Conservation (phyloP, 176 grass and related monocot species). For the Aegilops tauschii region DNA sequence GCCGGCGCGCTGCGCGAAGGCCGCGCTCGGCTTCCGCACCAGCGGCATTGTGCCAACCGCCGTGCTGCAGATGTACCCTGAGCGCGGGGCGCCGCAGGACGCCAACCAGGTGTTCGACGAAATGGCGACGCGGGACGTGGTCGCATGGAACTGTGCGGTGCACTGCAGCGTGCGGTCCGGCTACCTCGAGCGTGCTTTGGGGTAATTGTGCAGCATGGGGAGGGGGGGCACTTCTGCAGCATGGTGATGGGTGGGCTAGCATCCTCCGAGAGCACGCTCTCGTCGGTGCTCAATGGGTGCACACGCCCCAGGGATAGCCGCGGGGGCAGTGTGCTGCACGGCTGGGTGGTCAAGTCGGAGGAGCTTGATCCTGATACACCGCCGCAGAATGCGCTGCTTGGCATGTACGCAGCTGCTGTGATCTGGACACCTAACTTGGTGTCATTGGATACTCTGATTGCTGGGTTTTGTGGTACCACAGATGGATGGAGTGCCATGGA, state of each 20-base stretch:
- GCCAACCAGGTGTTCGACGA: constrained; percentile 66
- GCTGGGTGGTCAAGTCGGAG: constrained; percentile 62
- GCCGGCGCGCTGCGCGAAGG: constrained; percentile 11
- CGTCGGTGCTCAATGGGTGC: constrained; percentile 56
- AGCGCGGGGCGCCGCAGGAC: not conserved
- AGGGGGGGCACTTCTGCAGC: not conserved
- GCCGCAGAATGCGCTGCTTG: constrained; percentile 62
- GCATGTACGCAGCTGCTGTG: constrained; percentile 68
- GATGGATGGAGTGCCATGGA: constrained; percentile 53
- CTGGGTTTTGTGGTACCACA: constrained; percentile 51
- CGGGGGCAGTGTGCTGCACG: constrained; percentile 65
- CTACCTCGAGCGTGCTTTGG: constrained; percentile 31
- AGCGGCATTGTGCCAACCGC: constrained; percentile 62
- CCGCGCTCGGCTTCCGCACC: constrained; percentile 36
- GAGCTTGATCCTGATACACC: constrained; percentile 57
- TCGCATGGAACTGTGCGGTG: constrained; percentile 73
- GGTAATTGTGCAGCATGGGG: constrained; percentile 47
- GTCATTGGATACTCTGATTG: constrained; percentile 85
- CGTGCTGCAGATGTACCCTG: constrained; percentile 66
- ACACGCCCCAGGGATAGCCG: constrained; percentile 10
- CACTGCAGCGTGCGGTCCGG: constrained; percentile 60
- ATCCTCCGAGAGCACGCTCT: constrained; percentile 56
- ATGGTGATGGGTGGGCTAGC: constrained; percentile 8
- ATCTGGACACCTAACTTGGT: constrained; percentile 66
- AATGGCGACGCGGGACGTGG: constrained; percentile 50